Conservation (phyloP, 2,329 filamentous ascomycete species). For the Penicillium paneum region DNA sequence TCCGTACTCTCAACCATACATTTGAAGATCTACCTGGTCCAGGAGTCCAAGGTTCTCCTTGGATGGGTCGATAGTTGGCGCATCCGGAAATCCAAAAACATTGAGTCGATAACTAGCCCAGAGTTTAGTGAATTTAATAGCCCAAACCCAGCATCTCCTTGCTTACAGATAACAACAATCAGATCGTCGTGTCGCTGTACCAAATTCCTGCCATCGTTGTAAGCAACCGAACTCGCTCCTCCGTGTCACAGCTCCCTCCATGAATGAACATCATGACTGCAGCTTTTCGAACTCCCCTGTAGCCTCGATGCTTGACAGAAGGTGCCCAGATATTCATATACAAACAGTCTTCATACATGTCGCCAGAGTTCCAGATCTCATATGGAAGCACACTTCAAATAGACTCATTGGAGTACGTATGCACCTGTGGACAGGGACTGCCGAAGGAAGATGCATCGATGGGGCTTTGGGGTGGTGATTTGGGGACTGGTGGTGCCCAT, state of each 20-base stretch:
- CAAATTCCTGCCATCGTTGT: slow-evolving; percentile 15
- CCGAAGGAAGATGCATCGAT: slow-evolving; percentile 24
- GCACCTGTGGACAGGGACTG: slow-evolving; percentile 7
- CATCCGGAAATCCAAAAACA: slow-evolving; percentile 21
- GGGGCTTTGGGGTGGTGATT: slow-evolving; percentile 25
- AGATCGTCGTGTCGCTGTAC: slow-evolving; percentile 16
- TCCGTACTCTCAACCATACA: not conserved
- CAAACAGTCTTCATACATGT: slow-evolving; percentile 21
- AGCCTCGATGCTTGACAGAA: not conserved
- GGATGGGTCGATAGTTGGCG: slow-evolving; percentile 6
- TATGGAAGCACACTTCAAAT: slow-evolving; percentile 20
- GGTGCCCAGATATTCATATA: slow-evolving; percentile 21
- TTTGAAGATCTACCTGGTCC: slow-evolving; percentile 12
- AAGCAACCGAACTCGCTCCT: slow-evolving; percentile 12
- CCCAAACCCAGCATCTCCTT: not conserved
- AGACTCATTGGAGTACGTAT: slow-evolving; percentile 9
- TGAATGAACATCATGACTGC: slow-evolving; percentile 23
- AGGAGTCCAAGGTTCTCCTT: slow-evolving; percentile 18
- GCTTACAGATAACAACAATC: slow-evolving; percentile 21
- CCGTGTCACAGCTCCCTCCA: slow-evolving; percentile 12
- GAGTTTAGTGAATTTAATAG: not conserved
- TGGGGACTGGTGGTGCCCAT: slow-evolving; percentile 36
- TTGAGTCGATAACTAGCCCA: slow-evolving; percentile 16
- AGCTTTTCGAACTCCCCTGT: not conserved
- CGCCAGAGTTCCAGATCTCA: slow-evolving; percentile 6